A percentile compares a stretch with the other conserved stretches of the same genome.
Conservation (phyloP, 2,329 filamentous ascomycete genomes). For the Didymella segeticola region DNA sequence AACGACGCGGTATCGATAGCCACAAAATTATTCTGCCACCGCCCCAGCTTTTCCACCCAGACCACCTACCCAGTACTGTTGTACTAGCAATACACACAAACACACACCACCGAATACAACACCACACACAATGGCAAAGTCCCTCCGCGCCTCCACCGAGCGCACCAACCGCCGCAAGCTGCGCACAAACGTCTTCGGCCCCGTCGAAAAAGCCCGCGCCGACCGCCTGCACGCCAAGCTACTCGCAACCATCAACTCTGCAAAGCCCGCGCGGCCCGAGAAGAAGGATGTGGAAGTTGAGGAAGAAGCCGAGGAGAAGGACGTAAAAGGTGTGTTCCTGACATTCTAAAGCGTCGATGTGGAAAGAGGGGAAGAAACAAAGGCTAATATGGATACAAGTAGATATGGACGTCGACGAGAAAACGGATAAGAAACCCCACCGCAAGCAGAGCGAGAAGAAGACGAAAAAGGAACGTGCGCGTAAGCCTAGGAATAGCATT, state of each 20-base stretch:
- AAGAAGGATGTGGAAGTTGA: constrained; percentile 56
- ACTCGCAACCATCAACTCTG: constrained; percentile 77
- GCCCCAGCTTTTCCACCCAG: constrained; percentile 20
- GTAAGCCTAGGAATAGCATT: constrained; percentile 50
- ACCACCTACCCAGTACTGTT: no score
- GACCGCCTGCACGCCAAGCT: constrained; percentile 87
- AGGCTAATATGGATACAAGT: constrained; percentile 38
- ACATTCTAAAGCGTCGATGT: no score
- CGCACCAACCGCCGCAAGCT: constrained; percentile 86
- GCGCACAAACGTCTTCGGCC: constrained; percentile 82
- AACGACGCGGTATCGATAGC: constrained; percentile 17
- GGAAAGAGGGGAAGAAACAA: constrained; percentile 34
- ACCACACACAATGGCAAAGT: constrained; percentile 79
- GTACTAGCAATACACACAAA: no score
- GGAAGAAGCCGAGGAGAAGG: constrained; percentile 46
- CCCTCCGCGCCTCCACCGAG: constrained; percentile 75
- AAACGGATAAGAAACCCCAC: constrained; percentile 39
- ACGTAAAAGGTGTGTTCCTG: constrained; percentile 41
- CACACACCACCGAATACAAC: constrained; percentile 16
- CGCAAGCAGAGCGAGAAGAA: constrained; percentile 35
- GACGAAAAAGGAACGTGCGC: constrained; percentile 46
- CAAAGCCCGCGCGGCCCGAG: constrained; percentile 62
- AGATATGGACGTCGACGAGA: constrained; percentile 51
- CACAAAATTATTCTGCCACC: constrained; percentile 28
- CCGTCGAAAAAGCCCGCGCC: constrained; percentile 77